Evolutionary conservation across 441 rosid genomes (phyloP), one percentile per base, ranked within the genome.

Genomic region (Euphorbia corollata): DNA sequence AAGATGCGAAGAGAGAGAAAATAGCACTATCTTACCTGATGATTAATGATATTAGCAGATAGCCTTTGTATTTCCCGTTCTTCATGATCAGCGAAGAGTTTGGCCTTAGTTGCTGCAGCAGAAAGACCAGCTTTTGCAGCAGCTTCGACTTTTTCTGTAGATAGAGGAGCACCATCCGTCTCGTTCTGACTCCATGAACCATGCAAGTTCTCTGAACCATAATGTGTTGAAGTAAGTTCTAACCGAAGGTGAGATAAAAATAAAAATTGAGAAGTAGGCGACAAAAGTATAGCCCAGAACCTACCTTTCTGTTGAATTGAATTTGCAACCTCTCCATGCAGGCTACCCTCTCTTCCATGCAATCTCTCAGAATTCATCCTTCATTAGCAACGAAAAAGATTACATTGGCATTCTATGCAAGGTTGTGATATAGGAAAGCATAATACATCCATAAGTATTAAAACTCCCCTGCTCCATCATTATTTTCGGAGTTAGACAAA

Each of bases 11-110:
- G n/a, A 30, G 58, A 27, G 43, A 60, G 24, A 36, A 54, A 23
- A 50, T n/a, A n/a, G 57, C 24, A 43, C 38, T 20, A 47, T 41
- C 57, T 81, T 27, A 87, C 98, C 94, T 93, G 97, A 77, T 93
- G 90, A 75, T 93, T 93, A 74, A 90, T 80, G 27, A 93, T 90
- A 77, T 88, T 93, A 43, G 97, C 97, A 70, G 97, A 90, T 18
- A 90, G 84, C 77, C 97, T 87, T 78, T 93, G 98, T 75, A 93
- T 93, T 80, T 93, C 98, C 9, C 98, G 88, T 67, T 93, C 98
- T 78, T 93, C 98, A 72, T 93, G 98, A 81, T 93, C 98, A 0
- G 98, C 97, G 85, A 93, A 93, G 71, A 90, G 77, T 76, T 93
- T 93, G 66, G 96, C 92, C 80, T 90, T 93, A 27, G 87, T 88